These are phyloP conservation scores for Populus trichocarpa DNA, from an alignment of 441 rosid species.

Conservation along the genomic window DNA sequence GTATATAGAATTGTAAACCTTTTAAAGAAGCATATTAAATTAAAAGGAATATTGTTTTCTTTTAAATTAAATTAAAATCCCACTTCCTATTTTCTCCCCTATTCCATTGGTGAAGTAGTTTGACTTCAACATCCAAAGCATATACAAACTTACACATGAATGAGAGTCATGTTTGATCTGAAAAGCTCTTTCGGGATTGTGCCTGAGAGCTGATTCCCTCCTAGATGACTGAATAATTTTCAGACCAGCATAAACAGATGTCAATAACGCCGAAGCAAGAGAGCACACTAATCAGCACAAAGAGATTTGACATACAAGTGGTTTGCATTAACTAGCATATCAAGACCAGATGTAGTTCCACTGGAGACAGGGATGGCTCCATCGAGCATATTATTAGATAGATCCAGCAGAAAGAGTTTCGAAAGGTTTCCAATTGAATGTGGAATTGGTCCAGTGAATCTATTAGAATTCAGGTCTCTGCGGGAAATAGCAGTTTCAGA, in stretches of 20 bases:
- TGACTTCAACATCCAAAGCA: background rate
- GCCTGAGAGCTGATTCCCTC: conserved; percentile 58
- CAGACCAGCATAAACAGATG: too few species aligned
- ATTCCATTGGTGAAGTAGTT: too few species aligned
- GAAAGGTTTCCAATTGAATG: conserved; percentile 61
- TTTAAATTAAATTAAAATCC: too few species aligned
- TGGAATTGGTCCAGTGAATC: conserved; percentile 66
- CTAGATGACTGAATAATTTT: conserved; percentile 55
- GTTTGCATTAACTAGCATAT: conserved; percentile 45
- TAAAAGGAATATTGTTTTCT: too few species aligned
- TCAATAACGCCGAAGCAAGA: background rate
- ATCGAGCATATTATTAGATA: conserved; percentile 59
- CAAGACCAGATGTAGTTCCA: conserved; percentile 65
- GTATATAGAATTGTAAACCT: background rate
- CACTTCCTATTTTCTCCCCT: too few species aligned
- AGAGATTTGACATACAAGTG: conserved; percentile 62
- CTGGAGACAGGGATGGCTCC: conserved; percentile 70
- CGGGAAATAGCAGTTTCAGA: conserved; percentile 8
- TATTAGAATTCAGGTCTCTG: conserved; percentile 72
- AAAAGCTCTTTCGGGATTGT: conserved; percentile 54
- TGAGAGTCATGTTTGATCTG: conserved; percentile 47
- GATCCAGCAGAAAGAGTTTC: conserved; percentile 65
- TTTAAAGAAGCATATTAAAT: too few species aligned
- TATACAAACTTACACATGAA: conserved; percentile 59
- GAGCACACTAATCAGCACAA: background rate